Evolutionary conservation across 495 filamentous ascomycete species (phyloP).

Genomic region (Trypethelium eluteriae): DNA sequence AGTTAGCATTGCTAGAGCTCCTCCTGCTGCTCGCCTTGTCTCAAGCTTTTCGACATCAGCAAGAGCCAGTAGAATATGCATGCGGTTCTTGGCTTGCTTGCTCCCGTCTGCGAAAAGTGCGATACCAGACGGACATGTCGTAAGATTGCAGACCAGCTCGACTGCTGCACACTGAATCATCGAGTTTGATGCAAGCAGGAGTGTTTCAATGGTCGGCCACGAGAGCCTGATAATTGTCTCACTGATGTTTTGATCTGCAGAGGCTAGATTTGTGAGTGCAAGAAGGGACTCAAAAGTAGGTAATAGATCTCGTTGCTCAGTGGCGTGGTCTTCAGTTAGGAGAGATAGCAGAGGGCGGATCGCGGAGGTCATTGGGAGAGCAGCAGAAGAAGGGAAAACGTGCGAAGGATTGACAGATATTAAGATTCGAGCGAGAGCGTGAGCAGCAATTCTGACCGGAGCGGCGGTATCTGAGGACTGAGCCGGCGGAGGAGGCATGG

Average conservation of each 20-base stretch:
- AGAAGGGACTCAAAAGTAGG: conserved; percentile 84
- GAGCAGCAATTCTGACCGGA: conserved; percentile 57
- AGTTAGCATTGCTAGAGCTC: conserved; percentile 76
- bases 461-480: conserved; percentile 33
- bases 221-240: conserved; percentile 57
- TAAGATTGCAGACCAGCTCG: conserved; percentile 88
- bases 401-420: conserved; percentile 81
- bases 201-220: conserved; percentile 70
- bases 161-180: conserved; percentile 73
- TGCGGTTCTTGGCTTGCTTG: conserved; percentile 56
- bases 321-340: conserved; percentile 48
- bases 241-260: conserved; percentile 52
- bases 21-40: conserved; percentile 77
- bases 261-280: conserved; percentile 88
- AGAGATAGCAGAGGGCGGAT: conserved; percentile 72
- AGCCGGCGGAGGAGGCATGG: conserved; percentile 21
- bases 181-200: conserved; percentile 67
- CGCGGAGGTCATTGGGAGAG: conserved; percentile 63
- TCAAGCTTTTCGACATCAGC: conserved; percentile 74
- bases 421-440: conserved; percentile 84
- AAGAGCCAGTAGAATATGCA: conserved; percentile 78
- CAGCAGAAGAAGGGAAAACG: conserved; percentile 70
- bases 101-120: conserved; percentile 66
- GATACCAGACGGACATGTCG: conserved; percentile 65
- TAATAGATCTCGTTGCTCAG: conserved; percentile 60